Base-by-base conservation (phyloP, 345 rosid species). In the Alliaria petiolata region DNA sequence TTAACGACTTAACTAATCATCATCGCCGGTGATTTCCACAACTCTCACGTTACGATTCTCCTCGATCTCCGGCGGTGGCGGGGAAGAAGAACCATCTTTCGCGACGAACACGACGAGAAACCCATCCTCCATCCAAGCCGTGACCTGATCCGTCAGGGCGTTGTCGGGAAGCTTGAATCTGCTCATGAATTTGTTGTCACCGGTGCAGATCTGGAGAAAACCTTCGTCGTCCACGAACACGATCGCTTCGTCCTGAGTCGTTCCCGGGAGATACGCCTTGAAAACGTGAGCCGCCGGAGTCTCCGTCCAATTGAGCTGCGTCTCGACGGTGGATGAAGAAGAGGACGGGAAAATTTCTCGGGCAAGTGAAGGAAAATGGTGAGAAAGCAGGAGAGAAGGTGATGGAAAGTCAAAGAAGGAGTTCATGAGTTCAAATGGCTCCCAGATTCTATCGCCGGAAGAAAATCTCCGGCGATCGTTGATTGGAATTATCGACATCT, bases 401-500 rank as follows among this genome's bases (percentile, higher is more conserved):
- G 72, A 77, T 54, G 75, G 53, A 1, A 77, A 71, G 8, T 77
- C 65, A 1, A 71, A 9, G 19, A 77, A 65, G 4, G 68, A 14
- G 51, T 26, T 77, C 67, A 71, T 64, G 4, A 77, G 66, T 13
- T 65, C 80, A 20, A 52, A 71, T 2, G 76, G 80, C 30, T 76
- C 80, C 80, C 63, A 77, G 4, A 66, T 59, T 67, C 5, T 30
- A 0, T 28, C 51, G 5, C 49, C 36, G 30, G 77, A 4, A 12
- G 44, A 33, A 4, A 64, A 0, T 4, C 72, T 31, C 71, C 71
- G 72, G 42, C 68, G 76, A 59, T 71, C 31, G 31, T 53, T 71
- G 53, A 77, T 66, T 46, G 80, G 80, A 42, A 76, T n/a, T 14
- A 76, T 47, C 17, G 80, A 76, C 80, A 76, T 76, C 40, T 68